Evolutionary conservation across 1,139 yeast species (phyloP).

Genomic region (Debaryomyces sp.): DNA sequence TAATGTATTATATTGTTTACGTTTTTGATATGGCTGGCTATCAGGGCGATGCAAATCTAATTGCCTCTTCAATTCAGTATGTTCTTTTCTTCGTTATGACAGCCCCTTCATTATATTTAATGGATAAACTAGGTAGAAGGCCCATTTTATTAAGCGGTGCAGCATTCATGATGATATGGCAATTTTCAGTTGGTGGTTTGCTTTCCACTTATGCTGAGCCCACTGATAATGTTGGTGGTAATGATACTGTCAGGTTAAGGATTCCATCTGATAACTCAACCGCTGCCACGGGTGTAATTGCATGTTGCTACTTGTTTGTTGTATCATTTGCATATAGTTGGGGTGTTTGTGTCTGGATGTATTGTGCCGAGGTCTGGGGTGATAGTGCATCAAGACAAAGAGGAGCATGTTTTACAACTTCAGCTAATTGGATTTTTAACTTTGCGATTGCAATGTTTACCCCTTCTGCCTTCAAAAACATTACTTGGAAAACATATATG

Average conservation of each 20-base stretch:
- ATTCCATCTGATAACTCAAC: conserved; percentile 35
- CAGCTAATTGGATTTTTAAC: conserved; percentile 51
- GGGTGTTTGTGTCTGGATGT: conserved; percentile 58
- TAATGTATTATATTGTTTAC: conserved; percentile 41
- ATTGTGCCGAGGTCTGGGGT: conserved; percentile 53
- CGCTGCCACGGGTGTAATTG: conserved; percentile 53
- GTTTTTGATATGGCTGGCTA: conserved; percentile 39
- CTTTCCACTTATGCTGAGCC: conserved; percentile 46
- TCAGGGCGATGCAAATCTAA: conserved; percentile 27
- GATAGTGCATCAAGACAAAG: conserved; percentile 53
- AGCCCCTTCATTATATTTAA: conserved; percentile 43
- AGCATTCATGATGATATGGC: conserved; percentile 46
- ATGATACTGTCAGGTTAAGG: conserved; percentile 39
- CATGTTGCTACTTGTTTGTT: conserved; percentile 54
- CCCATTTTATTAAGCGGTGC: conserved; percentile 48
- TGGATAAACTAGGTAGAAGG: conserved; percentile 60
- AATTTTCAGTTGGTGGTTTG: conserved; percentile 46
- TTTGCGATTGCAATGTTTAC: conserved; percentile 50
- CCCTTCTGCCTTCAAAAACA: conserved; percentile 46
- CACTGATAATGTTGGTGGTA: conserved; percentile 30
- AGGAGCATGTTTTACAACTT: conserved; percentile 50
- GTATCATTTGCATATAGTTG: conserved; percentile 52
- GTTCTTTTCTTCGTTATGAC: conserved; percentile 44
- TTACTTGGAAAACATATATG: conserved; percentile 52
- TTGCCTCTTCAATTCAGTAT: conserved; percentile 37